phyloP scores from a whole-genome alignment of 306 rosid genomes.

The Luffa aegyptiaca region DNA sequence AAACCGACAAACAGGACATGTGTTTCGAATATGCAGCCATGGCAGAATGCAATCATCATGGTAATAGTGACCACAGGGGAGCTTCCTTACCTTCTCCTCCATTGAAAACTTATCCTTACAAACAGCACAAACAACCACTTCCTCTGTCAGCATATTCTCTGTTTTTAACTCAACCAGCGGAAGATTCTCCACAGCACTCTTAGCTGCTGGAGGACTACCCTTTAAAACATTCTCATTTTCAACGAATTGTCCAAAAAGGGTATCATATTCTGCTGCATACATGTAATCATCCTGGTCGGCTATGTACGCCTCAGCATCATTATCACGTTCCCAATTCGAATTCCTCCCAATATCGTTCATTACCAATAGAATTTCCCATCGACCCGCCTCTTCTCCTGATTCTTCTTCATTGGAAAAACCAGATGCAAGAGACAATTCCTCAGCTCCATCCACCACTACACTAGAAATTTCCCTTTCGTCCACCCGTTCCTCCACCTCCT shows the following conservation, averaged over 20 bases:
- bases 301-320: constrained; percentile 20
- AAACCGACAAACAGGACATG: constrained; percentile 82
- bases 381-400: constrained; percentile 29
- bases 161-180: constrained; percentile 49
- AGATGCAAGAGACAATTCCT: constrained; percentile 43
- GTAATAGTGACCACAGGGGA: constrained; percentile 76
- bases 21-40: constrained; percentile 74
- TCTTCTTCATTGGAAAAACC: constrained; percentile 40
- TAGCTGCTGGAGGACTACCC: constrained; percentile 74
- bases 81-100: constrained; percentile 68
- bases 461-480: constrained; percentile 31
- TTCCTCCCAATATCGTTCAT: constrained; percentile 45
- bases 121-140: constrained; percentile 55
- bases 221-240: constrained; percentile 50
- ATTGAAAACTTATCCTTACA: constrained; percentile 52
- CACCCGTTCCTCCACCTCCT: constrained; percentile 42
- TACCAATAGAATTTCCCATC: constrained; percentile 77
- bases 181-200: constrained; percentile 50
- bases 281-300: constrained; percentile 37
- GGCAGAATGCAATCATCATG: constrained; percentile 89
- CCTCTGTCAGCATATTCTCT: constrained; percentile 42
- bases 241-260: constrained; percentile 51
- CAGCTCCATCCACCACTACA: constrained; percentile 30
- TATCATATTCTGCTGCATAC: constrained; percentile 40
- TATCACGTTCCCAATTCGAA: constrained; percentile 20